These are phyloP conservation scores for Orobanche coerulescens DNA, from an alignment of 257 asterid species.

Conservation along the genomic window DNA sequence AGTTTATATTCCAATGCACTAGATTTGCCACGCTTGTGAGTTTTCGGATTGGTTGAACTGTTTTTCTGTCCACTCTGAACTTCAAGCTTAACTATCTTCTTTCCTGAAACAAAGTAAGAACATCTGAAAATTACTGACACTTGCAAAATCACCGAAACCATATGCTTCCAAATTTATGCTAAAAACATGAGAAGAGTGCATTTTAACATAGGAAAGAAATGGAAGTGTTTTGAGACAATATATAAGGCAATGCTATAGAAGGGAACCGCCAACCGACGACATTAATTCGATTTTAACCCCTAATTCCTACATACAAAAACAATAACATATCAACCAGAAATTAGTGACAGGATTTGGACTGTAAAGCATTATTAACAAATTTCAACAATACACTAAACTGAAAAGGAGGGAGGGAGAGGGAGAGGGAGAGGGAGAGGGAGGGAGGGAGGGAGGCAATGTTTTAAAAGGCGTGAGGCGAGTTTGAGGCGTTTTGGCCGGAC, in stretches of 20 bases:
- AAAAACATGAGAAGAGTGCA: background rate
- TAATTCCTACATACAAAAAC: background rate
- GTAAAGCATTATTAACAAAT: background rate
- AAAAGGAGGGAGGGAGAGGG: too few species aligned
- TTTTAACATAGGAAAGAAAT: background rate
- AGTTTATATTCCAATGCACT: conserved; percentile 57
- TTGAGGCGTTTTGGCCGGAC: too few species aligned
- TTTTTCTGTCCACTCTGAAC: conserved; percentile 36
- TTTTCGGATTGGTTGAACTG: conserved; percentile 33
- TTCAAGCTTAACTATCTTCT: conserved; percentile 61
- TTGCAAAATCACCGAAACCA: background rate
- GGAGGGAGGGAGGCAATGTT: too few species aligned
- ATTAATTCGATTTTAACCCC: background rate
- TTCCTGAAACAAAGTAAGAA: conserved; percentile 41
- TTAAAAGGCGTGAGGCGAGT: too few species aligned
- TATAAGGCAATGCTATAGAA: background rate
- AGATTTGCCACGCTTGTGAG: conserved; percentile 51
- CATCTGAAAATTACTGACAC: background rate
- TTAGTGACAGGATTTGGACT: background rate
- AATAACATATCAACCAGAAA: background rate
- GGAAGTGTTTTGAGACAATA: background rate
- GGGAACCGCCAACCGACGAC: background rate
- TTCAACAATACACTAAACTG: background rate
- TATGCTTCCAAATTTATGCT: background rate
- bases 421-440: too few species aligned